phyloP scores from a whole-genome alignment of 345 rosid genomes.

The Raphanus raphanistrum region DNA sequence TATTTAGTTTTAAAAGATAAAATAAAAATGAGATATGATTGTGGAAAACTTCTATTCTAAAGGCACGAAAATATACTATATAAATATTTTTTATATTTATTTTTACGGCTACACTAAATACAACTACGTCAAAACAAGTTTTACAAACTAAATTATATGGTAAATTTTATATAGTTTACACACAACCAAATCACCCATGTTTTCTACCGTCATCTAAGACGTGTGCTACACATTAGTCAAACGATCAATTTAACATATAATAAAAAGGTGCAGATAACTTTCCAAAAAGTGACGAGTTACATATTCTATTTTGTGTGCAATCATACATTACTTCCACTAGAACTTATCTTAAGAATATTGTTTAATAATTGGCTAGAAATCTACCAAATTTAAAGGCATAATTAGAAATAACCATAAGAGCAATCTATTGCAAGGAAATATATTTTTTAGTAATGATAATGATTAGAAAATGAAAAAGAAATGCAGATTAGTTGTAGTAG shows the following conservation, averaged over 20 bases:
- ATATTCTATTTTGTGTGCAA: background rate
- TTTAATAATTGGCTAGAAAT: background rate
- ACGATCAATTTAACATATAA: background rate
- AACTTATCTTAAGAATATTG: slow-evolving; percentile 9
- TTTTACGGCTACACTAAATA: no score
- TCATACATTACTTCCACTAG: slow-evolving; percentile 7
- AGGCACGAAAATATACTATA: no score
- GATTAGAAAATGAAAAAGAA: background rate
- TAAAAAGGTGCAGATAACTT: background rate
- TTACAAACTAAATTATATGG: no score
- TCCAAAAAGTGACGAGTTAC: background rate
- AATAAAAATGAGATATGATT: no score
- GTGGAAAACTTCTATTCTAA: no score
- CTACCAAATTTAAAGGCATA: background rate
- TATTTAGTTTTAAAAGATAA: no score
- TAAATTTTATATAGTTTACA: no score
- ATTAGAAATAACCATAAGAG: background rate
- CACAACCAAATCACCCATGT: background rate
- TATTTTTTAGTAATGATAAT: background rate
- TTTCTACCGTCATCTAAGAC: background rate
- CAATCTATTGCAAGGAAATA: background rate
- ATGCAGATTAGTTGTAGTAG: slow-evolving; percentile 11
- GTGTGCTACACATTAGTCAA: background rate
- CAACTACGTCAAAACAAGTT: no score
- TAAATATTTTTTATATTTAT: no score